Evolutionary conservation across 2,329 filamentous ascomycete genomes (phyloP).

Genomic region (Akanthomyces lecanii): DNA sequence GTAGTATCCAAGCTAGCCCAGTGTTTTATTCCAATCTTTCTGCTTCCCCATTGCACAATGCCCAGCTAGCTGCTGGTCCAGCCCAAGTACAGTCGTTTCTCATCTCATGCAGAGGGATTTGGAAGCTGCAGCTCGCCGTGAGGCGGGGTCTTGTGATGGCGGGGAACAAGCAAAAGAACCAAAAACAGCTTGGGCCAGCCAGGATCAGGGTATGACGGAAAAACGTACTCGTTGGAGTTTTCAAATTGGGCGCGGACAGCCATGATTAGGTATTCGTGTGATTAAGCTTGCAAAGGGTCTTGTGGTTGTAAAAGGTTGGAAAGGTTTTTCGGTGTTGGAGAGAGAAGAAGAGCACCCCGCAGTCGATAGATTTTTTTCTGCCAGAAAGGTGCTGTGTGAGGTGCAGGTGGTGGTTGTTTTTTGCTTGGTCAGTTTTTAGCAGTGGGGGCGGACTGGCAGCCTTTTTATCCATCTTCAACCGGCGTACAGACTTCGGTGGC

Average conservation of each 20-base stretch:
- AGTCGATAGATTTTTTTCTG: conserved; percentile 16
- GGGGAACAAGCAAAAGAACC: background rate
- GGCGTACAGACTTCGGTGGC: background rate
- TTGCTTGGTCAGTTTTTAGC: conserved; percentile 4
- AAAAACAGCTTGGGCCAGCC: background rate
- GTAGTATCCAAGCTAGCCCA: background rate
- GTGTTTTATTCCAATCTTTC: background rate
- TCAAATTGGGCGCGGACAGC: conserved; percentile 74
- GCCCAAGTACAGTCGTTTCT: background rate
- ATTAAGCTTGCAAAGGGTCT: conserved; percentile 3
- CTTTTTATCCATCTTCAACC: conserved; percentile 3
- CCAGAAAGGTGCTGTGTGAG: conserved; percentile 1
- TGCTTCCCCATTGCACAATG: background rate
- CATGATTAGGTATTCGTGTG: conserved; percentile 41
- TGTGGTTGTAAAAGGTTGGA: background rate
- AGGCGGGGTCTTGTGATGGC: conserved; percentile 17
- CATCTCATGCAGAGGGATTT: background rate
- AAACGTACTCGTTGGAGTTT: conserved; percentile 80
- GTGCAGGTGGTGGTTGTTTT: conserved; percentile 3
- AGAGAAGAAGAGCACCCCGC: conserved; percentile 6
- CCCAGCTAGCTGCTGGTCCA: background rate
- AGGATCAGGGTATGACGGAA: background rate
- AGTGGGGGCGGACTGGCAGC: background rate
- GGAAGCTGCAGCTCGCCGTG: conserved; percentile 5
- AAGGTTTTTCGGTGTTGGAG: conserved; percentile 14